Conservation (phyloP, 78 protist genomes). For the Chrysochromulina parva region DNA sequence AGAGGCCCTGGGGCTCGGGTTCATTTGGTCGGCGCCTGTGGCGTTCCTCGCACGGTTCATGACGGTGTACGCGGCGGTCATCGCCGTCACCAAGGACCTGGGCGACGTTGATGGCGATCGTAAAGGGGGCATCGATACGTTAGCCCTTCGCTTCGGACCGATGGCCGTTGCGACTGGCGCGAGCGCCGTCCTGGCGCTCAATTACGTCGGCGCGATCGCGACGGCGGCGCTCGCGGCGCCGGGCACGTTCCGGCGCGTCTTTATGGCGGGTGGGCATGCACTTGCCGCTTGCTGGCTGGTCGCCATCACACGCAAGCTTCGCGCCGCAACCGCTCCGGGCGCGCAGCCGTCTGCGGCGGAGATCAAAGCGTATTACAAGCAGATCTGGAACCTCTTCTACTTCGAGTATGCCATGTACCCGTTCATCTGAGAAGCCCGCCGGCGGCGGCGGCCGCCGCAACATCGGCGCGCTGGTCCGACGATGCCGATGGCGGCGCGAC, state of each 20-base stretch:
- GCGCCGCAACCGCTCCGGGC: too few species aligned
- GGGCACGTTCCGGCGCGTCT: not conserved
- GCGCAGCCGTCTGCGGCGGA: not conserved
- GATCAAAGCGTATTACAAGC: conserved; percentile 22
- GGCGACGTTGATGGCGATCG: conserved; percentile 32
- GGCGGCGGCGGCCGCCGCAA: too few species aligned
- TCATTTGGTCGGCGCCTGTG: not conserved
- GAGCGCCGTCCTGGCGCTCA: not conserved
- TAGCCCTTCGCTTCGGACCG: conserved; percentile 12
- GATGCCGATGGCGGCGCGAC: too few species aligned
- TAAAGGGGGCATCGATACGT: not conserved
- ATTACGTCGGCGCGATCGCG: conserved; percentile 23
- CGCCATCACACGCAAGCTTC: not conserved
- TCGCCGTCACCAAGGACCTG: conserved; percentile 51
- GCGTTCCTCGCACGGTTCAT: conserved; percentile 38
- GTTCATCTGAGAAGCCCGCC: not conserved
- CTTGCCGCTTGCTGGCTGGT: not conserved
- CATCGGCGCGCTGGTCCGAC: too few species aligned
- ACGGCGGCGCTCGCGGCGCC: not conserved
- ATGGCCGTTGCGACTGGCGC: not conserved
- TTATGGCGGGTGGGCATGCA: not conserved
- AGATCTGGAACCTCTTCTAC: conserved; percentile 37
- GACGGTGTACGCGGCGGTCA: conserved; percentile 31
- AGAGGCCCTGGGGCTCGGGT: conserved; percentile 28
- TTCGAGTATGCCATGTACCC: conserved; percentile 23